Base-by-base conservation (phyloP, 352 stramenopile genomes). In the Ophiocytium majus region DNA sequence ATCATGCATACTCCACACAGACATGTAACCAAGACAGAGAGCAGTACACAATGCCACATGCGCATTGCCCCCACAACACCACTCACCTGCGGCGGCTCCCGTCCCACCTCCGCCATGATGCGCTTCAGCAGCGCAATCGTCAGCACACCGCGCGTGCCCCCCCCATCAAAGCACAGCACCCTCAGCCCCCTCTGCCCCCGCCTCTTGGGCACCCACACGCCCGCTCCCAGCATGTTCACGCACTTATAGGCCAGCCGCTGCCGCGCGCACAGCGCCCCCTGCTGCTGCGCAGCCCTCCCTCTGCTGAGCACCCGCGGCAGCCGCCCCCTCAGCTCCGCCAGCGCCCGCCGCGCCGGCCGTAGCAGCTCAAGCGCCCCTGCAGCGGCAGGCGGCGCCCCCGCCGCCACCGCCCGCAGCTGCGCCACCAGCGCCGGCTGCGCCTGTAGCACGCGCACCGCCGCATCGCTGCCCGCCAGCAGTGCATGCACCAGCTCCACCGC, bases 161-260 rank as follows among this genome's bases (percentile, higher is more conserved):
- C 89, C 1, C 89, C 89, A 33, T 91, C 89, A 64, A 91, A 82
- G 37, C 86, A 86, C 43, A 91, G 50, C 19, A 91, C 88, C 14
- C 89, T 23, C 10, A 91, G 35, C 33, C 89, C 89, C 28, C 78
- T 86, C 75, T 90, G 83, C 9, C 82, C 85, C 17, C 49, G 35
- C 28, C 32, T 85, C 50, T 85, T 85, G 5, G 84, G 84, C 81
- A 64, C 23, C 84, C 84, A 88, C 37, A 88, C 63, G 36, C 64
- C 78, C 19, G 81, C 80, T 10, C 84, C 84, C 28, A 88, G 71
- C n/a, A 76, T 49, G 5, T 81, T 81, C 17, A 88, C 28, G 9
- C 50, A 83, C 66, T 88, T 88, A 71, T 88, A 76, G 66, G 82
- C 82, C 32, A 86, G 78, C 75, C 50, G 32, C 37, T 85, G 81